Evolutionary conservation across 2,329 filamentous ascomycete genomes (phyloP).

Genomic region (Fusarium clavum): DNA sequence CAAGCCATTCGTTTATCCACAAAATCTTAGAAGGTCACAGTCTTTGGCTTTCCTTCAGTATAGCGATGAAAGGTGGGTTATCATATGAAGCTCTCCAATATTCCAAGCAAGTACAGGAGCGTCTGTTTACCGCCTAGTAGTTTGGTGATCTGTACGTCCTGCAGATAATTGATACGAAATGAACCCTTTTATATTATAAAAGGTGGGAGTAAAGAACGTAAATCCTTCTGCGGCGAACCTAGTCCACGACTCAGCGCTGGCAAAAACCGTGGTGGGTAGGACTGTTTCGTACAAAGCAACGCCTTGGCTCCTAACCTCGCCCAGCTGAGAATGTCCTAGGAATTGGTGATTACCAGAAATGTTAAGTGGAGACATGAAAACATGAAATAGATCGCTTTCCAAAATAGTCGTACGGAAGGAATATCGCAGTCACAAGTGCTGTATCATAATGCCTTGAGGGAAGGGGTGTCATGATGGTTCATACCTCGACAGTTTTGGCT

Average conservation of each 20-base stretch:
- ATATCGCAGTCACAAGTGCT: not conserved
- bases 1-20: not conserved
- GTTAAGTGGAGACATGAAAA: not conserved
- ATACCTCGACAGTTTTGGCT: not conserved
- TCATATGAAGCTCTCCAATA: not conserved
- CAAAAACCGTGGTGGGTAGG: not conserved
- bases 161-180: not conserved
- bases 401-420: not conserved
- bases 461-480: not conserved
- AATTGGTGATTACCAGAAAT: not conserved
- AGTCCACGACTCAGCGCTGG: not conserved
- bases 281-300: slow-evolving; percentile 7
- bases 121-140: not conserved
- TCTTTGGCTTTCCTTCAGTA: not conserved
- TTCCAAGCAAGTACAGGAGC: not conserved
- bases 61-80: not conserved
- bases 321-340: not conserved
- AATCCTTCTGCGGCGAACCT: not conserved
- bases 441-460: not conserved
- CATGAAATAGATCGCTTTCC: not conserved
- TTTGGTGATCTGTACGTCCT: not conserved
- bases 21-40: not conserved
- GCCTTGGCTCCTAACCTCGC: not conserved
- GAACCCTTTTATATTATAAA: not conserved
- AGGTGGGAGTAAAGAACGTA: not conserved